phyloP scores from a whole-genome alignment of 495 filamentous ascomycete genomes.

The Aspergillus campestris region DNA sequence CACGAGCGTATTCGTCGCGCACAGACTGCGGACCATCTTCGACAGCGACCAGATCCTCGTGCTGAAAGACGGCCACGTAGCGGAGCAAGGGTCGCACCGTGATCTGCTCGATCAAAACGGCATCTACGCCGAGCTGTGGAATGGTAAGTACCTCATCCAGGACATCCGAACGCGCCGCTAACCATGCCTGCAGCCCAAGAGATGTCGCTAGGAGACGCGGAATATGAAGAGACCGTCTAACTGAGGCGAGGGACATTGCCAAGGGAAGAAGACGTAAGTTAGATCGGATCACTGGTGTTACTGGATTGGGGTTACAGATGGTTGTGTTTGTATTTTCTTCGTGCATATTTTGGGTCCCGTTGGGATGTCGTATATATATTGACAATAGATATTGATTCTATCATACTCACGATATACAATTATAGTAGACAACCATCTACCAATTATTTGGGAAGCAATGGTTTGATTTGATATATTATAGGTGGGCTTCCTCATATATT shows the following conservation, averaged over 20 bases:
- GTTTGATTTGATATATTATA: no score
- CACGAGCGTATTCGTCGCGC: conserved; percentile 91
- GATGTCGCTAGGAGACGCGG: conserved; percentile 29
- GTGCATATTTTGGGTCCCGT: no score
- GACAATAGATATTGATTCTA: no score
- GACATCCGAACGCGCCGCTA: no score
- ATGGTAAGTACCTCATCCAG: conserved; percentile 46
- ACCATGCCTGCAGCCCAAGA: conserved; percentile 31
- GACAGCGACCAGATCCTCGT: conserved; percentile 95
- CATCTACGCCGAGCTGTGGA: conserved; percentile 87
- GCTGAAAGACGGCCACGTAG: conserved; percentile 70
- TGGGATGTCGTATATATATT: no score
- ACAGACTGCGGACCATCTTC: conserved; percentile 84
- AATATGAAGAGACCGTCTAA: conserved; percentile 19
- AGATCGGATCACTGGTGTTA: no score
- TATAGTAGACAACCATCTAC: no score
- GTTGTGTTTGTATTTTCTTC: no score
- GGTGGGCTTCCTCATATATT: no score
- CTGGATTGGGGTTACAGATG: no score
- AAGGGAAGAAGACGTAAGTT: conserved; percentile 4
- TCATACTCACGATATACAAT: no score
- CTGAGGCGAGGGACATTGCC: conserved; percentile 8
- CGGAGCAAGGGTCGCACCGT: conserved; percentile 77
- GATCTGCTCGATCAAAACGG: conserved; percentile 72
- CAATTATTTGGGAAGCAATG: no score